Base-by-base conservation (phyloP, 129 eudicot species). In the Erigeron canadensis region DNA sequence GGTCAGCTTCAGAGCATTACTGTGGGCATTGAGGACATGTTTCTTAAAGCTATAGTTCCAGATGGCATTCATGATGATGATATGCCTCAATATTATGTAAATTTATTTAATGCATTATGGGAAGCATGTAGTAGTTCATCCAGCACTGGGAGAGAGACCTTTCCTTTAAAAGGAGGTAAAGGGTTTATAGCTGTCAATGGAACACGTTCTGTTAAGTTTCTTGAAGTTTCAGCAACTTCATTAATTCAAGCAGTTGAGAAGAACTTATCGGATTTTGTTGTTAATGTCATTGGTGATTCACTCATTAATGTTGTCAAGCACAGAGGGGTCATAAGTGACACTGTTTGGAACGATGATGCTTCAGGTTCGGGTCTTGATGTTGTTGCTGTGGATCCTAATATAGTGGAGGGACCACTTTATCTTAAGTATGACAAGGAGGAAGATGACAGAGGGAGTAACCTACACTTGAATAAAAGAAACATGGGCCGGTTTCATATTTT, bases 1-100 rank as follows among this genome's bases (percentile, higher is more conserved):
- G 98, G 98, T 42, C 84, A 80, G 48, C 97, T 94, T 63, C 87
- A 82, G 17, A 84, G 83, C 57, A 63, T 94, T 54, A 73, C 83
- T 12, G 89, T 94, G 22, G 98, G 98, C 60, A 94, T 94, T 11
- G 98, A 94, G 74, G 98, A 94, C 87, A 94, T 94, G 98, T 94
- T 94, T 76, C 93, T 85, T 10, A 84, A 80, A 80, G 80, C 89
- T 74, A 70, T 84, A 55, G 75, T 84, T 47, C 98, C 97, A 41
- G 88, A 88, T 12, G 85, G 82, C 67, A 44, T 94, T 28, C 28
- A 70, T 23, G 65, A 56, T 40, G 89, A 82, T 74, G 79, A 70
- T 18, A 64, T 74, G 5, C 83, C 93, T 47, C 73, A 47, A 56
- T 94, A 94, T 71, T 77, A 80, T 41, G 38, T 76, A 8, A 82